A percentile compares a stretch with the other conserved stretches of the same genome.
phyloP scores from a whole-genome alignment of 1,139 yeast genomes.

The Insectozyma bohioensis region DNA sequence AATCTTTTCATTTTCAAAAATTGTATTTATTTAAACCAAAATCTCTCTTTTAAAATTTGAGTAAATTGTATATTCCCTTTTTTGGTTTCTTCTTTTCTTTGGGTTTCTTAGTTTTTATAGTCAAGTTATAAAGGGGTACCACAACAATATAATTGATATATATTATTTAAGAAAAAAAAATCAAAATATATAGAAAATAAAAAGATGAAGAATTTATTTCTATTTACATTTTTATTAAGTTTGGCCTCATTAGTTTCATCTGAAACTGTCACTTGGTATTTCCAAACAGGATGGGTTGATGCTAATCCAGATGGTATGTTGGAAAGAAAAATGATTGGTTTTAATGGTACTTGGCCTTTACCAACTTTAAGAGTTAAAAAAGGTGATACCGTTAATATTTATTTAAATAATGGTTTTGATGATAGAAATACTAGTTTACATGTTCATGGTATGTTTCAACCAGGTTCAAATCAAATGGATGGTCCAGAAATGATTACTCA shows the following conservation, averaged over 20 bases:
- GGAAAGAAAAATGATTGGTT: conserved; percentile 57
- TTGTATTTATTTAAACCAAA: conserved; percentile 1
- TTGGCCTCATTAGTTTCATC: conserved; percentile 15
- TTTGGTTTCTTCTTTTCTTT: conserved; percentile 8
- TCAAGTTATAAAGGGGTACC: conserved; percentile 2
- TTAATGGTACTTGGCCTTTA: conserved; percentile 72
- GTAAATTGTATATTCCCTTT: conserved; percentile 5
- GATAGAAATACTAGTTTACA: conserved; percentile 63
- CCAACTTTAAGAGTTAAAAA: conserved; percentile 65
- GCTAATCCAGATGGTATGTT: conserved; percentile 40
- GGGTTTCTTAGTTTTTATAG: conserved; percentile 9
- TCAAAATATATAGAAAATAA: not conserved
- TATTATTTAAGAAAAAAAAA: not conserved
- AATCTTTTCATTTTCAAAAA: no score
- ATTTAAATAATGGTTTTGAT: conserved; percentile 57
- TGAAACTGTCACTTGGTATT: conserved; percentile 52
- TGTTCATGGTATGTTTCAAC: conserved; percentile 75
- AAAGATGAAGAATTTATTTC: conserved; percentile 4
- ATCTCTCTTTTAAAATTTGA: conserved; percentile 2
- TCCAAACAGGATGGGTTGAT: conserved; percentile 54
- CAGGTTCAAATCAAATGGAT: conserved; percentile 63
- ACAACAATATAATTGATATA: not conserved
- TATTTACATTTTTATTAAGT: conserved; percentile 4
- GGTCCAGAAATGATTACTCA: conserved; percentile 79
- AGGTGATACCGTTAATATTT: conserved; percentile 61